These are phyloP conservation scores for Fusarium siculi DNA, from an alignment of 2,329 filamentous ascomycete genomes.

Conservation along the genomic window DNA sequence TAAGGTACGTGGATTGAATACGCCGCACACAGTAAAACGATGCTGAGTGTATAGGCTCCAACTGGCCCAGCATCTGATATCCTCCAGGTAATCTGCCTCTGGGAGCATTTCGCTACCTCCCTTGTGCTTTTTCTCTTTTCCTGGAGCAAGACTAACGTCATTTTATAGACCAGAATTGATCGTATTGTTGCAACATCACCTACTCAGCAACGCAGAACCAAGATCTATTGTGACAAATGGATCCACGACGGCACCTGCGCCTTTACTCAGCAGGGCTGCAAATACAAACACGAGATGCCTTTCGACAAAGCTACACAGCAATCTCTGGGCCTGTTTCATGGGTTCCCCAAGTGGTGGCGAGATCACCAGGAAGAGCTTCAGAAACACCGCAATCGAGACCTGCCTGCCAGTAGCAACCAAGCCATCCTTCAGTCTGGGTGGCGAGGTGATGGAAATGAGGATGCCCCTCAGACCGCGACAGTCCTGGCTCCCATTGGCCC, in stretches of 20 bases:
- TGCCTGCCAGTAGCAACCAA: neutral
- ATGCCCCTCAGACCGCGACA: neutral
- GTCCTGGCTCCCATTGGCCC: slow-evolving; percentile 31
- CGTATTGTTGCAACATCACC: slow-evolving; percentile 48
- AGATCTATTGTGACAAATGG: slow-evolving; percentile 91
- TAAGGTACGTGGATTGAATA: slow-evolving; percentile 51
- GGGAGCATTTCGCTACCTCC: neutral
- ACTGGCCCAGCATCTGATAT: slow-evolving; percentile 42
- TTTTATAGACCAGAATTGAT: slow-evolving; percentile 48
- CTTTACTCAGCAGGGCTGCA: slow-evolving; percentile 86
- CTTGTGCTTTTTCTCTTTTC: neutral
- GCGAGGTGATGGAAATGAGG: slow-evolving; percentile 21
- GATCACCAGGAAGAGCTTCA: slow-evolving; percentile 61
- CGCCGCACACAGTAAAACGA: slow-evolving; percentile 20
- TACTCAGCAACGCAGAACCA: slow-evolving; percentile 60
- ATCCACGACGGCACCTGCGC: slow-evolving; percentile 86
- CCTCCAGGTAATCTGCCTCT: slow-evolving; percentile 47
- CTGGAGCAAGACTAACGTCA: slow-evolving; percentile 3
- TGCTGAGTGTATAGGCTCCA: slow-evolving; percentile 46
- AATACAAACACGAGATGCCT: slow-evolving; percentile 93
- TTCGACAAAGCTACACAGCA: slow-evolving; percentile 71
- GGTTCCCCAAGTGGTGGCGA: slow-evolving; percentile 70
- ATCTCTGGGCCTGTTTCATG: slow-evolving; percentile 76
- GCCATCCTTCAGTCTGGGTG: slow-evolving; percentile 18
- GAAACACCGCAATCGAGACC: slow-evolving; percentile 23